Conservation (phyloP, 108 stramenopile genomes). For the Cyclostephanos invisitatus region DNA sequence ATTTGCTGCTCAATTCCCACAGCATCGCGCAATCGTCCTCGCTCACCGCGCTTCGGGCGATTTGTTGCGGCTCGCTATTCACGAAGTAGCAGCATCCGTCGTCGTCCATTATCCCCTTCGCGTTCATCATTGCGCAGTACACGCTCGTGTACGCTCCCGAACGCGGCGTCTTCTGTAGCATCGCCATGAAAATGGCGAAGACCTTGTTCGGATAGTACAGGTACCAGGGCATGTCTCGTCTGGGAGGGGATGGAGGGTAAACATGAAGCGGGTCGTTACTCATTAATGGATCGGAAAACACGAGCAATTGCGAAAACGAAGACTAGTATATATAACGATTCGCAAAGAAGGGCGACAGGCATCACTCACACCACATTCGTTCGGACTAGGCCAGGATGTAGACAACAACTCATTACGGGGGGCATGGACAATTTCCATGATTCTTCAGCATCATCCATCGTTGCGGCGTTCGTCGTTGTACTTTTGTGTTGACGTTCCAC, state of each 20-base stretch:
- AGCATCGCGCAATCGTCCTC: slow-evolving; percentile 27
- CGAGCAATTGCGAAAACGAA: too few relatives aligned
- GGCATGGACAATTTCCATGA: slow-evolving; percentile 3
- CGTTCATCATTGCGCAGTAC: slow-evolving; percentile 47
- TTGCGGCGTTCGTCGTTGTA: background rate
- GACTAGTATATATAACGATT: background rate
- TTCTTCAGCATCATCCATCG: background rate
- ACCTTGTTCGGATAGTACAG: slow-evolving; percentile 62
- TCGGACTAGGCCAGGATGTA: slow-evolving; percentile 91
- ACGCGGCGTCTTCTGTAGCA: slow-evolving; percentile 75
- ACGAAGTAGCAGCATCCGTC: slow-evolving; percentile 45
- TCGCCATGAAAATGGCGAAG: slow-evolving; percentile 51
- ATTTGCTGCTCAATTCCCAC: slow-evolving; percentile 47
- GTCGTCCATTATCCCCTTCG: background rate
- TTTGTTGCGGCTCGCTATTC: slow-evolving; percentile 33
- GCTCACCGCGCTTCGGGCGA: slow-evolving; percentile 9
- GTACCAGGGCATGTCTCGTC: slow-evolving; percentile 82
- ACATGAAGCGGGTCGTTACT: background rate
- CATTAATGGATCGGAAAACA: background rate
- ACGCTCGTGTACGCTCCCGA: slow-evolving; percentile 86
- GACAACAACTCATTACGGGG: slow-evolving; percentile 47
- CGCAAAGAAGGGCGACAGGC: background rate
- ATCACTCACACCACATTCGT: slow-evolving; percentile 72
- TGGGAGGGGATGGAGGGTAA: background rate
- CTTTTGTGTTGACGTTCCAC: background rate